A percentile compares a stretch with the other conserved stretches of the same genome.
These are phyloP conservation scores for Pelagophyceae sp. DNA, from an alignment of 352 stramenopile genomes.

Conservation along the genomic window DNA sequence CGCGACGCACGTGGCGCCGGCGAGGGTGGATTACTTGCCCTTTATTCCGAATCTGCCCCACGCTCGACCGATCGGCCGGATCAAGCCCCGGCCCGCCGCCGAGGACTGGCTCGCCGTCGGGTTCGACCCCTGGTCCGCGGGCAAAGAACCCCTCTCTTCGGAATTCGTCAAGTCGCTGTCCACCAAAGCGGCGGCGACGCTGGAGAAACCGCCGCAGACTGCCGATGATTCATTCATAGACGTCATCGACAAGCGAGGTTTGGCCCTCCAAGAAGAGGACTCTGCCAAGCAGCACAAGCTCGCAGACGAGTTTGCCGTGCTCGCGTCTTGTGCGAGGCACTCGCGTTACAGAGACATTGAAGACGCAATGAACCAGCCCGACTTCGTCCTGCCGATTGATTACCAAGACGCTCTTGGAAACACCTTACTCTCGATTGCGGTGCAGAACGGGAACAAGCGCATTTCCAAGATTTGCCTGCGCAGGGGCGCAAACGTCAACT, in stretches of 20 bases:
- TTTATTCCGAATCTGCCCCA: conserved; percentile 61
- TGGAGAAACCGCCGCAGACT: conserved; percentile 26
- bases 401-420: conserved; percentile 79
- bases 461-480: conserved; percentile 85
- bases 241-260: conserved; percentile 38
- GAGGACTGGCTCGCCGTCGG: conserved; percentile 73
- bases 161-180: conserved; percentile 48
- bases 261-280: conserved; percentile 48
- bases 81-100: conserved; percentile 62
- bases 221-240: conserved; percentile 32
- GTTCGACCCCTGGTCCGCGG: conserved; percentile 82
- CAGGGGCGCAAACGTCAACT: conserved; percentile 80
- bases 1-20: conserved; percentile 39
- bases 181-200: conserved; percentile 32
- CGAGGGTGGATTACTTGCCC: conserved; percentile 46
- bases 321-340: conserved; percentile 76
- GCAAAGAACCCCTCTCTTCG: conserved; percentile 45
- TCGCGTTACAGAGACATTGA: conserved; percentile 69
- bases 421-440: conserved; percentile 79
- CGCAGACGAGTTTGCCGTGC: conserved; percentile 67
- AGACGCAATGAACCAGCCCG: conserved; percentile 71
- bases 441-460: conserved; percentile 89
- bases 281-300: conserved; percentile 68
- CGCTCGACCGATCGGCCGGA: conserved; percentile 66
- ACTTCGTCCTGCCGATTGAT: conserved; percentile 77